Base-by-base conservation (phyloP, 345 rosid species). In the Gossypium mustelinum region DNA sequence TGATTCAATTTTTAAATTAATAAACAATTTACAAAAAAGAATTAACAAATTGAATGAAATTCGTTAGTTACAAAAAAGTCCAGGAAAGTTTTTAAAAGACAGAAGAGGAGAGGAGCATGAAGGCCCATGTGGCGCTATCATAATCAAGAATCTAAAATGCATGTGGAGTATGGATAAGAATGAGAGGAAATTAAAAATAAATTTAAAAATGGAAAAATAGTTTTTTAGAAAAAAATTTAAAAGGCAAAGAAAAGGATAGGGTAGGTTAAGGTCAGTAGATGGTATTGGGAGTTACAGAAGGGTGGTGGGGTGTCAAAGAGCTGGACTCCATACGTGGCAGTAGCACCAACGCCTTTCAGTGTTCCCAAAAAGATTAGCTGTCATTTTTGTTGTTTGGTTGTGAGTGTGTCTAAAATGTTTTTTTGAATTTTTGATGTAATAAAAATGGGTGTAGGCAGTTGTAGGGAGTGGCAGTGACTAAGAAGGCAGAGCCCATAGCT, bases 401-500 rank as follows among this genome's bases (percentile, higher is more conserved):
- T 34, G 7, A 5, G 41, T 34, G 41, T 34, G 41, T 34, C 41
- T 34, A 7, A 34, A 29, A 29, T 29, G 39, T 4, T 29, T 29
- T 29, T 29, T 29, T 29, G 39, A 29, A 29, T 4, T 29, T 29
- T 29, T 29, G 39, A 29, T 34, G 41, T 52, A 52, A 54, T 2
- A 17, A 17, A 17, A 54, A 8, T 54, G 20, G 20, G n/a, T 20
- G 7, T 6, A 54, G 22, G 9, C 57, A 54, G 7, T 34, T 4
- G 7, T 34, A 1, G 41, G 41, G 41, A 34, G 41, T 34, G 41
- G 41, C 57, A 14, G 70, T 20, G 34, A 66, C 11, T 2, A 4
- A 6, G 12, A 8, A 34, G 6, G 7, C 13, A 62, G 8, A 73
- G 83, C 80, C 83, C 85, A 79, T 73, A 73, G 87, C 73, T 83